Conservation (phyloP, 768 basidiomycete genomes). For the Hysterangium stoloniferum region DNA sequence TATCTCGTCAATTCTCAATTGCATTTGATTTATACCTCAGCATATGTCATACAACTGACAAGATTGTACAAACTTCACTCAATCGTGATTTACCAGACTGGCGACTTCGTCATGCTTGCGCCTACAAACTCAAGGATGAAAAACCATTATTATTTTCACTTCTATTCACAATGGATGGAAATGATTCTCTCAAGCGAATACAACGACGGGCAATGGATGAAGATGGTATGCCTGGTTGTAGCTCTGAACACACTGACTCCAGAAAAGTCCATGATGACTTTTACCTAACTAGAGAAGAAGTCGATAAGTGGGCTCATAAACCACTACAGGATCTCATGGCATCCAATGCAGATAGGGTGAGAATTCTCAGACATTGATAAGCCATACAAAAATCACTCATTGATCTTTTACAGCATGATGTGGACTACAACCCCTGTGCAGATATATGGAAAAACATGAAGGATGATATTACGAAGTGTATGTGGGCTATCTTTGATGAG, state of each 20-base stretch:
- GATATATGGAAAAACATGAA: constrained; percentile 27
- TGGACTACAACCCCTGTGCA: constrained; percentile 19
- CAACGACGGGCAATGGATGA: too few relatives aligned
- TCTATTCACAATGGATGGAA: constrained; percentile 28
- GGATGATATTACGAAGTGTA: constrained; percentile 22
- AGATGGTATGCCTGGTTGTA: constrained; percentile 15
- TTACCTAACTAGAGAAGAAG: background rate
- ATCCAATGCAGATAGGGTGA: background rate
- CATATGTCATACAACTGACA: constrained; percentile 14
- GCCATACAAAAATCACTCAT: background rate
- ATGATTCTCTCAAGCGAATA: constrained; percentile 27
- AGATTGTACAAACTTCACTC: constrained; percentile 11
- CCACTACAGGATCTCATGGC: background rate
- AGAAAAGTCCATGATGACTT: constrained; percentile 10
- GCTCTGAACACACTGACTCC: constrained; percentile 18
- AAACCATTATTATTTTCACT: constrained; percentile 17
- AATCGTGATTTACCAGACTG: constrained; percentile 19
- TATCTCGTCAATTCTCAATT: constrained; percentile 22
- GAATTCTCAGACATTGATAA: background rate
- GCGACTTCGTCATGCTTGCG: constrained; percentile 27
- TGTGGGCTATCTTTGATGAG: constrained; percentile 31
- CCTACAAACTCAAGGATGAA: constrained; percentile 29
- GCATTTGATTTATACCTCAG: constrained; percentile 23
- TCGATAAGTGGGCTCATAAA: background rate
- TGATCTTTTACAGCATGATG: constrained; percentile 1